A percentile compares a stretch with the other conserved stretches of the same genome.
Evolutionary conservation across 208 protist species (phyloP).

Genomic region (Trypanosoma cruzi): DNA sequence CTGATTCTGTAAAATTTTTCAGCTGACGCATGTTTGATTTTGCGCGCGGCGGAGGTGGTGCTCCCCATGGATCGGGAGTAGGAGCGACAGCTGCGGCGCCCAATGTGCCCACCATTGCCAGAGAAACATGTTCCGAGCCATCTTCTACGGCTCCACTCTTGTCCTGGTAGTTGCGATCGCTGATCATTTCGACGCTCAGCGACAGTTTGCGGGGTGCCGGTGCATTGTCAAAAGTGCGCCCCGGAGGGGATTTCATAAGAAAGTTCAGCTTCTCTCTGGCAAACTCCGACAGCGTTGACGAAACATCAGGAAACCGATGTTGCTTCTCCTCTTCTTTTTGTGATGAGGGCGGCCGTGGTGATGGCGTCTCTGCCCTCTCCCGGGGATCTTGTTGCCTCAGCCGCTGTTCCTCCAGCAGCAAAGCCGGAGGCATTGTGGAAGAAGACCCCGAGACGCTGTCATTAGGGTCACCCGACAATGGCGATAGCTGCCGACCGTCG

Average conservation of each 20-base stretch:
- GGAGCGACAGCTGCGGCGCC: not conserved
- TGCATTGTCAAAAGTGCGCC: not conserved
- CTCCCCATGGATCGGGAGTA: not conserved
- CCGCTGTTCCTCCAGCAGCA: not conserved
- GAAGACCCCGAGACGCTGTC: not conserved
- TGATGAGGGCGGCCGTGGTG: not conserved
- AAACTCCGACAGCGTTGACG: conserved; percentile 1
- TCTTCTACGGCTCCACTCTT: not conserved
- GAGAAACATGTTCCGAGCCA: not conserved
- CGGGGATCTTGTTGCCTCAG: not conserved
- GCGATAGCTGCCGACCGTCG: not conserved
- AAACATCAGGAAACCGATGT: not conserved
- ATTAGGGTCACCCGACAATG: not conserved
- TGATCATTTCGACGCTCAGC: not conserved
- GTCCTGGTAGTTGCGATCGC: not conserved
- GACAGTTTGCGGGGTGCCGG: not conserved
- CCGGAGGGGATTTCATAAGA: conserved; percentile 3
- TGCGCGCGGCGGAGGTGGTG: not conserved
- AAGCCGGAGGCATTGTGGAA: too few relatives aligned
- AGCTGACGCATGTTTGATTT: not conserved
- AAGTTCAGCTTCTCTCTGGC: not conserved
- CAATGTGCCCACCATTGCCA: not conserved
- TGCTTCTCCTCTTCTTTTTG: not conserved
- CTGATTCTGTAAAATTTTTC: not conserved
- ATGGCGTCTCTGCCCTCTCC: not conserved